These are phyloP conservation scores for Pisolithus tinctorius DNA, from an alignment of 768 basidiomycete species.

Conservation along the genomic window DNA sequence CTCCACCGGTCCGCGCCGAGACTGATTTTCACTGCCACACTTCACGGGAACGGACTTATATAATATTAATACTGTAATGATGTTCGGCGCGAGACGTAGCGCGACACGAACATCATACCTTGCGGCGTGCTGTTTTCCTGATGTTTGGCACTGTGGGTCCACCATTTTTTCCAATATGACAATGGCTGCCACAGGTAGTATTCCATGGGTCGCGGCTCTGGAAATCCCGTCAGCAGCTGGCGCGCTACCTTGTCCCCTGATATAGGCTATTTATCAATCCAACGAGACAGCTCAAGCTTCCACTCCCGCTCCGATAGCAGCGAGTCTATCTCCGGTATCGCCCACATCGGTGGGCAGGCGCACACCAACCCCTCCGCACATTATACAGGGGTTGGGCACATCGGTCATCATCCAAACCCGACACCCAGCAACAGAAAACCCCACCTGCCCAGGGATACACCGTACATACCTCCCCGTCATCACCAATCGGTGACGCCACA, in stretches of 20 bases:
- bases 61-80: not conserved
- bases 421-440: slow-evolving; percentile 5
- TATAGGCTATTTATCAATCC: slow-evolving; percentile 10
- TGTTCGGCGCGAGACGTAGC: not conserved
- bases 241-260: slow-evolving; percentile 6
- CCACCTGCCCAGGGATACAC: slow-evolving; percentile 21
- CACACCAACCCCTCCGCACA: slow-evolving; percentile 10
- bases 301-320: slow-evolving; percentile 10
- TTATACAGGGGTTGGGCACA: slow-evolving; percentile 4
- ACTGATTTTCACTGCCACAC: not conserved
- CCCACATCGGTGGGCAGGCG: slow-evolving; percentile 7
- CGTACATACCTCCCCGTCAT: slow-evolving; percentile 23
- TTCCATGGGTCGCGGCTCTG: slow-evolving; percentile 19
- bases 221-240: slow-evolving; percentile 7
- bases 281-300: slow-evolving; percentile 7
- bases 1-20: not conserved
- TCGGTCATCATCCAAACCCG: slow-evolving; percentile 9
- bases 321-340: slow-evolving; percentile 13
- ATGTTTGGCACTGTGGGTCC: slow-evolving; percentile 32
- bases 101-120: slow-evolving; percentile 5
- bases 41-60: not conserved
- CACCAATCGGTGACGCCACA: slow-evolving; percentile 14
- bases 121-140: slow-evolving; percentile 10
- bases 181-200: slow-evolving; percentile 12
- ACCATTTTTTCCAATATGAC: slow-evolving; percentile 22